These are phyloP conservation scores for Asterella californica DNA, from an alignment of 225 moss, liverwort and hornwort genomes.

Conservation along the genomic window DNA sequence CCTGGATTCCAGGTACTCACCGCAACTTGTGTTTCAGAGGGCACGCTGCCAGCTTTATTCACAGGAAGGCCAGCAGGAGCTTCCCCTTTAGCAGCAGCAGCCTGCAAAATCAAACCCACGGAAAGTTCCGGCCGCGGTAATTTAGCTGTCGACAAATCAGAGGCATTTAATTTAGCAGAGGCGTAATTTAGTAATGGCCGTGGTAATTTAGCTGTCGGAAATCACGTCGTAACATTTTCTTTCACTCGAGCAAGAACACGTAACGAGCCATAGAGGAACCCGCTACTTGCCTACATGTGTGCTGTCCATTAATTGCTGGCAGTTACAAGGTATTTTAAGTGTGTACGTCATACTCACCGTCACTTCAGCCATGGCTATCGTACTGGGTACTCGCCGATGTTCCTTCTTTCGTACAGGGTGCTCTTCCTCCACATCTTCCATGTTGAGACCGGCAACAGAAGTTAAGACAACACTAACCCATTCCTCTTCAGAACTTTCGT, in stretches of 20 bases:
- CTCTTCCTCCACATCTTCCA: constrained; percentile 94
- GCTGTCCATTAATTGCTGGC: not conserved
- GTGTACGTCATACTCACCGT: constrained; percentile 59
- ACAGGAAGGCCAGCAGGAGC: constrained; percentile 95
- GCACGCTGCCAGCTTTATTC: constrained; percentile 75
- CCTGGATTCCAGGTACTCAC: constrained; percentile 14
- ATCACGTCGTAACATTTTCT: not conserved
- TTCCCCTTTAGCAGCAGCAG: constrained; percentile 97
- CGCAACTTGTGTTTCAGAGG: constrained; percentile 64
- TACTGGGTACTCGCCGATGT: constrained; percentile 89
- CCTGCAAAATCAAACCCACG: constrained; percentile 37
- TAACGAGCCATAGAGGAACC: not conserved
- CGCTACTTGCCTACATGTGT: not conserved
- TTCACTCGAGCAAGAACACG: not conserved
- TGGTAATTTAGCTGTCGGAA: too few species aligned
- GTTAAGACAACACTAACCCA: constrained; percentile 89
- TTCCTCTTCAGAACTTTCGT: constrained; percentile 41
- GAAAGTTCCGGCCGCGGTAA: not conserved
- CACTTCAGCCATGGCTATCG: constrained; percentile 95
- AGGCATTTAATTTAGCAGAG: too few species aligned
- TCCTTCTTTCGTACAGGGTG: constrained; percentile 70
- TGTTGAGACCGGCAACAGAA: constrained; percentile 89
- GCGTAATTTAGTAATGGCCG: too few species aligned
- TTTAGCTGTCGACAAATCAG: too few species aligned
- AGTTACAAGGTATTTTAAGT: not conserved